These are phyloP conservation scores for Vachellia collinsii DNA, from an alignment of 306 rosid species.

Conservation along the genomic window DNA sequence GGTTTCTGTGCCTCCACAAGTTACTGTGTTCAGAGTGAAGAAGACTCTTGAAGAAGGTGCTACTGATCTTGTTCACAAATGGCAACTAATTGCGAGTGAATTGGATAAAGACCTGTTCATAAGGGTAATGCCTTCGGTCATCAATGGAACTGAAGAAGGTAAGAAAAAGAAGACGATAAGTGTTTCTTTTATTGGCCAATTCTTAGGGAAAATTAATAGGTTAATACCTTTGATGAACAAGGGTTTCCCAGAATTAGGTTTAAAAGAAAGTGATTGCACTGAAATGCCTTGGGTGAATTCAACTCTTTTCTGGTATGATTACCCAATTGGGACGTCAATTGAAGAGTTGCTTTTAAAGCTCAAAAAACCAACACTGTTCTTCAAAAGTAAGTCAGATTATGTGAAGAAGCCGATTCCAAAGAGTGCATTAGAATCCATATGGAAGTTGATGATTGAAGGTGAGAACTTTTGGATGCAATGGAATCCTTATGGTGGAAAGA, in stretches of 20 bases:
- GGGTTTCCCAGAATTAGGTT: constrained; percentile 39
- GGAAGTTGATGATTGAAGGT: constrained; percentile 40
- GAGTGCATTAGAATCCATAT: constrained; percentile 31
- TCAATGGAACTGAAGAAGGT: constrained; percentile 22
- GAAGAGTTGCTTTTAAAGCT: constrained; percentile 30
- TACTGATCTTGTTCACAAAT: constrained; percentile 37
- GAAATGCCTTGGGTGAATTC: constrained; percentile 48
- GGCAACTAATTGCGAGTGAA: constrained; percentile 37
- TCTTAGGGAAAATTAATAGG: constrained; percentile 28
- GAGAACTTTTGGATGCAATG: constrained; percentile 40
- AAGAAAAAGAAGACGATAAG: constrained; percentile 19
- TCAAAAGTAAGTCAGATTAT: constrained; percentile 46
- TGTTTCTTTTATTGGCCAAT: constrained; percentile 36
- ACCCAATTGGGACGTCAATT: constrained; percentile 28
- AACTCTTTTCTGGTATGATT: constrained; percentile 35
- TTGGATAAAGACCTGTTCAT: constrained; percentile 39
- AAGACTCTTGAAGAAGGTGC: constrained; percentile 29
- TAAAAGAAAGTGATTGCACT: constrained; percentile 31
- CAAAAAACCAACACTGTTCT: background rate
- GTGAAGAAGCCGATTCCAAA: constrained; percentile 44
- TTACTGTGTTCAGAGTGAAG: constrained; percentile 40
- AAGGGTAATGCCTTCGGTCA: constrained; percentile 27
- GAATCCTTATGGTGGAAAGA: constrained; percentile 53
- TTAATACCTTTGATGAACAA: constrained; percentile 17
- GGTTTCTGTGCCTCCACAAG: constrained; percentile 35